Base-by-base conservation (phyloP, 192 early-diverging fungal genomes). In the Entomortierella lignicola region DNA sequence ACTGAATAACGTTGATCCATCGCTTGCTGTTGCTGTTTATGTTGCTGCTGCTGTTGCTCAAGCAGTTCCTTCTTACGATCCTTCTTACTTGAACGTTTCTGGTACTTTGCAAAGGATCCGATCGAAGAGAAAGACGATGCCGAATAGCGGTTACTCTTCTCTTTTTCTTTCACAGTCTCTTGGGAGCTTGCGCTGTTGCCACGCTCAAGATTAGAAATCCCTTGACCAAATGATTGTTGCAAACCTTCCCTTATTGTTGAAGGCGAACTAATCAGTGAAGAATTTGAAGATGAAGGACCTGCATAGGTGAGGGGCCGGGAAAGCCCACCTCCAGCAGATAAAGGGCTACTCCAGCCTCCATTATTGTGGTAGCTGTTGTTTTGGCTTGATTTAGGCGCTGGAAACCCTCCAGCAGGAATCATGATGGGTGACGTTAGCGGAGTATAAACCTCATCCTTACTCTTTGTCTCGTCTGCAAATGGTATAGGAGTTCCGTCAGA, bases 361-460 rank as follows among this genome's bases (percentile, higher is more conserved):
- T 59, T 62, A 0, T 2, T 43, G 3, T 34, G 50, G 26, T 8
- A 29, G 43, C 52, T n/a, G 23, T 37, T 34, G 55, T 42, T 52
- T 0, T 17, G 15, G 7, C 25, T 58, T 21, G 53, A 26, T 20
- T 39, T 64, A 21, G 39, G 47, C 3, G 18, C 61, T 8, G 75
- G 62, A 54, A 79, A 79, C 0, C 75, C 75, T n/a, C 75, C 67
- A 20, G 60, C 2, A 1, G 75, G 75, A 17, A 79, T 79, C 56
- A 79, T 60, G 34, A 79, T 79, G 4, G 75, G 75, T 4, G 75
- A 79, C 0, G 75, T 79, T 51, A 79, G 55, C 0, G 75, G 75
- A n/a, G 75, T 66, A 32, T 79, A 79, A 6, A 70, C 27, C 31
- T 79, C 71, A 31, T 72, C 75, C 37, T 79, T 79, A 55, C 75